A percentile compares a stretch with the other conserved stretches of the same genome.
Conservation (phyloP, 305 asterid genomes). For the Fraxinus sp. region DNA sequence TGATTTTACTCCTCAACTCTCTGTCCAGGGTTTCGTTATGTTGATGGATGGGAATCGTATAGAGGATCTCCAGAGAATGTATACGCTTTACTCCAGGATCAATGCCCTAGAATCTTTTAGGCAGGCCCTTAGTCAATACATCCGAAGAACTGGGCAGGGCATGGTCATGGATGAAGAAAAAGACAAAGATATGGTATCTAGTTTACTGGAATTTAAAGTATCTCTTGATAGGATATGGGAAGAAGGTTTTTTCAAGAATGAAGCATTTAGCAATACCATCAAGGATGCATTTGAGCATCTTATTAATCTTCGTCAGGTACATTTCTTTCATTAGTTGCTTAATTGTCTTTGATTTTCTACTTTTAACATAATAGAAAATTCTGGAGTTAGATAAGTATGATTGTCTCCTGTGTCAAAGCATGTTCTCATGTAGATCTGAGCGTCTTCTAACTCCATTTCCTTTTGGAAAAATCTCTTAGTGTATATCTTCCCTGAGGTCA, state of each 20-base stretch:
- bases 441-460: not conserved
- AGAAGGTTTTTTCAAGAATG: conserved; percentile 84
- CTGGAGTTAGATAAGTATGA: not conserved
- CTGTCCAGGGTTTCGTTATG: conserved; percentile 73
- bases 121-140: conserved; percentile 78
- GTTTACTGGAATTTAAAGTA: conserved; percentile 81
- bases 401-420: not conserved
- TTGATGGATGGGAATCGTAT: conserved; percentile 91
- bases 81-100: conserved; percentile 66
- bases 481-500: not conserved
- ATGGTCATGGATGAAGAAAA: conserved; percentile 95
- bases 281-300: conserved; percentile 97
- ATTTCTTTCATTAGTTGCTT: not conserved
- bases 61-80: conserved; percentile 89
- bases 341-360: conserved; percentile 2
- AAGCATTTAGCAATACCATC: conserved; percentile 83
- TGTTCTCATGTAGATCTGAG: not conserved
- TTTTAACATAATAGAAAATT: not conserved
- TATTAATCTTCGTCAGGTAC: conserved; percentile 95
- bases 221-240: conserved; percentile 92
- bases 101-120: conserved; percentile 79
- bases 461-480: not conserved
- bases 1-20: conserved; percentile 17
- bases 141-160: conserved; percentile 84
- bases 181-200: conserved; percentile 94